Base-by-base conservation (phyloP, 2,329 filamentous ascomycete species). In the Didymella sp. region DNA sequence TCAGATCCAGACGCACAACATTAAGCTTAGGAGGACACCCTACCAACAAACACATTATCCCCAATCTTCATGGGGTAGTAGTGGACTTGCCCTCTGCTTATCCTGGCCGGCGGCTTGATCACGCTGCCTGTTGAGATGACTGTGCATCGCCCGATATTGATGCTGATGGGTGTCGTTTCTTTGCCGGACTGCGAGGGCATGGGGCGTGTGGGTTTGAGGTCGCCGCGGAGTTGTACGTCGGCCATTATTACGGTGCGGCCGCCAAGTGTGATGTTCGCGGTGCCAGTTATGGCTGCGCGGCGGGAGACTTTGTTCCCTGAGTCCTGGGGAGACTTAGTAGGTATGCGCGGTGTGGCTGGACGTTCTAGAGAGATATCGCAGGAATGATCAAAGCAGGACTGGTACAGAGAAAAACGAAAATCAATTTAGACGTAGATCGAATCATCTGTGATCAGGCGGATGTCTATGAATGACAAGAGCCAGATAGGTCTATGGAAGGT, bases 221-320 rank as follows among this genome's bases (percentile, higher is more conserved):
- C 95, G 41, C 94, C 95, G 44, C 95, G 89, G 73, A 99, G 92
- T 77, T 95, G 92, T 68, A 92, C 94, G 73, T 96, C 93, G 61
- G 92, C 89, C 82, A 96, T 92, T 72, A 99, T 96, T 61, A 98
- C 92, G 0, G 93, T 96, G 78, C 77, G 96, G 62, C 95, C 95
- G 67, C 92, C 95, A 2, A 99, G 89, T 78, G 96, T 96, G 78
- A 99, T 98, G 79, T 98, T 96, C 68, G 96, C 92, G 21, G 94
- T 97, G 70, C 95, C 95, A 71, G 96, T 90, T 67, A 99, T 91
- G 73, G 89, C 88, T 60, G 92, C 91, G 67, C 92, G 92, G 65
- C 95, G 91, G 35, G 93, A 94, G 70, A 99, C 95, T 81, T 98
- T 98, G 85, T 99, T 99, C 66, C 95, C 95, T 2, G 93, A 96